Conservation (phyloP, 1,139 yeast species). For the Pichia kudriavzevii region DNA sequence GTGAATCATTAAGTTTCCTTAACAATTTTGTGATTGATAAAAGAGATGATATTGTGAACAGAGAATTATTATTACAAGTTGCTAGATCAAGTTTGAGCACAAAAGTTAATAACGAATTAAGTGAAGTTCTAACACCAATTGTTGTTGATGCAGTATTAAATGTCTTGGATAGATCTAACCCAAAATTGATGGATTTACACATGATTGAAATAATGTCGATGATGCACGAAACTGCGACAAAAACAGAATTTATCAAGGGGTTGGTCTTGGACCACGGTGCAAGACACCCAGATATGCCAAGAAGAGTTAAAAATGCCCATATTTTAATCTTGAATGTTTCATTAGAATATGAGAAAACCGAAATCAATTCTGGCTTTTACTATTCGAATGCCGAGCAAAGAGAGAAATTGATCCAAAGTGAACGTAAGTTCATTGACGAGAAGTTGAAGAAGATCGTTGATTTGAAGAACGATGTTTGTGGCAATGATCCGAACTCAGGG, state of each 20-base stretch:
- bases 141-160: slow-evolving; percentile 93
- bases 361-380: slow-evolving; percentile 93
- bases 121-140: slow-evolving; percentile 81
- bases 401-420: slow-evolving; percentile 89
- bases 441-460: slow-evolving; percentile 87
- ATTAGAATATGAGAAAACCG: slow-evolving; percentile 95
- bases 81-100: slow-evolving; percentile 87
- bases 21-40: slow-evolving; percentile 46
- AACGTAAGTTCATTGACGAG: slow-evolving; percentile 90
- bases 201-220: slow-evolving; percentile 98
- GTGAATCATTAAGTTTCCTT: slow-evolving; percentile 60
- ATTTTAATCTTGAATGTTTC: slow-evolving; percentile 88
- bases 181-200: slow-evolving; percentile 67
- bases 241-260: slow-evolving; percentile 79
- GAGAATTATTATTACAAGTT: slow-evolving; percentile 85
- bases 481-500: slow-evolving; percentile 61
- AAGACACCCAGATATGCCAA: slow-evolving; percentile 99
- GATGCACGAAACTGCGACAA: slow-evolving; percentile 86
- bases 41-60: slow-evolving; percentile 38
- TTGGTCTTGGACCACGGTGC: slow-evolving; percentile 97
- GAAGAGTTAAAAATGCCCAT: slow-evolving; percentile 71
- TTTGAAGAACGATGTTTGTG: slow-evolving; percentile 86
- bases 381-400: slow-evolving; percentile 95
- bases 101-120: slow-evolving; percentile 68
- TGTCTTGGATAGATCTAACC: slow-evolving; percentile 47